These are phyloP conservation scores for Cruciata laevipes DNA, from an alignment of 257 asterid genomes.

Conservation along the genomic window DNA sequence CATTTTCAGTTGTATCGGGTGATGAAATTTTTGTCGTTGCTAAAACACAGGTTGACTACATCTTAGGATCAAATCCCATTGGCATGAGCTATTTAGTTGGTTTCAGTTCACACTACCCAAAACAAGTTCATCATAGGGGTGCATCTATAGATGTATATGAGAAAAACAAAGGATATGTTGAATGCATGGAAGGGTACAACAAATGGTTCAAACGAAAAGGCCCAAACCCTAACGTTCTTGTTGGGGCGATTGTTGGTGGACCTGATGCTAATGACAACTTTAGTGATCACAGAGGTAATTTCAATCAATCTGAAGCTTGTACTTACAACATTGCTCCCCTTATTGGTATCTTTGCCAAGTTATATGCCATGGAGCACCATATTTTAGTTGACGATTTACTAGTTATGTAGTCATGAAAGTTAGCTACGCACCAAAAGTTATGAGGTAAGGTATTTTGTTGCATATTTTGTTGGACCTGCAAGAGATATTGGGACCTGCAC, in stretches of 20 bases:
- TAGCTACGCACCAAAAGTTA: not conserved
- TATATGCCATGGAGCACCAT: slow-evolving; percentile 24
- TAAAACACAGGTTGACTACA: slow-evolving; percentile 55
- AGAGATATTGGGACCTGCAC: too few relatives aligned
- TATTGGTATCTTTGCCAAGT: slow-evolving; percentile 61
- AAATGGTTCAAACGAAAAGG: slow-evolving; percentile 43
- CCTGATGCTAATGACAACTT: slow-evolving; percentile 50
- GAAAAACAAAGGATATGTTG: slow-evolving; percentile 41
- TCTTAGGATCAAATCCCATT: slow-evolving; percentile 67
- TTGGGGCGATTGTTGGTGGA: slow-evolving; percentile 76
- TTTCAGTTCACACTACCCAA: slow-evolving; percentile 45
- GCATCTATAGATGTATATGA: slow-evolving; percentile 58
- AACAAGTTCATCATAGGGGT: slow-evolving; percentile 70
- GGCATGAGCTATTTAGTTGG: slow-evolving; percentile 76
- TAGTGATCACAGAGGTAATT: slow-evolving; percentile 52
- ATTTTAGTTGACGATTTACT: not conserved
- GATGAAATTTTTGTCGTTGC: slow-evolving; percentile 44
- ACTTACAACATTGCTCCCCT: slow-evolving; percentile 72
- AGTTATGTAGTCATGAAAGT: slow-evolving; percentile 14
- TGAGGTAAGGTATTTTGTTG: too few relatives aligned
- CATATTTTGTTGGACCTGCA: too few relatives aligned
- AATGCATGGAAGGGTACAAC: slow-evolving; percentile 70
- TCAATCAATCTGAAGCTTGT: slow-evolving; percentile 73
- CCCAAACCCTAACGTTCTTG: slow-evolving; percentile 53
- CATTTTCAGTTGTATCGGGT: slow-evolving; percentile 20